Evolutionary conservation across 345 rosid genomes (phyloP).

Genomic region (Melaleuca alternifolia): DNA sequence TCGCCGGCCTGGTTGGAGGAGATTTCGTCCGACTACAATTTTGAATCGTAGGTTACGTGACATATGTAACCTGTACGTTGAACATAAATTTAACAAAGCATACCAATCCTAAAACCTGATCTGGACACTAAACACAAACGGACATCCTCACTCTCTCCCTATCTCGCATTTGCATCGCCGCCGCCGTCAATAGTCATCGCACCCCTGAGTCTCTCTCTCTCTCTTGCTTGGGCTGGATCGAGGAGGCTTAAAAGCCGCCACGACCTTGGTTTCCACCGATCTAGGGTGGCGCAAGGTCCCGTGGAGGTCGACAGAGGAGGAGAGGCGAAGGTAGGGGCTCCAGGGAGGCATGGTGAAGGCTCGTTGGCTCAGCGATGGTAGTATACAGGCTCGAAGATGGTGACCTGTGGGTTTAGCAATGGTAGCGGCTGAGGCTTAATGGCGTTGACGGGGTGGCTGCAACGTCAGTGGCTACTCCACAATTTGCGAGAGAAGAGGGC

Average conservation of each 20-base stretch:
- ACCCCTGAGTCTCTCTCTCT: not conserved
- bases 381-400: not conserved
- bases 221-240: not conserved
- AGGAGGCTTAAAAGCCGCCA: not conserved
- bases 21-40: not conserved
- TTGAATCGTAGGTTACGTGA: not conserved
- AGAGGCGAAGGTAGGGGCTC: not conserved
- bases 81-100: not conserved
- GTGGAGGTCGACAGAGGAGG: not conserved
- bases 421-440: not conserved
- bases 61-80: not conserved
- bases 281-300: not conserved
- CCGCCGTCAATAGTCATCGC: not conserved
- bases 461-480: not conserved
- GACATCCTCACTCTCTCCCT: not conserved
- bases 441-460: not conserved
- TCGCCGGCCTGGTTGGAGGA: not conserved
- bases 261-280: not conserved
- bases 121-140: no score
- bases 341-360: not conserved
- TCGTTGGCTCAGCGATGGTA: not conserved
- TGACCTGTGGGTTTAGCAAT: not conserved
- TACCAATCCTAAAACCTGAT: not conserved
- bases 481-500: not conserved
- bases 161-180: not conserved